These are phyloP conservation scores for Jacaranda copaia DNA, from an alignment of 257 asterid species.

Conservation along the genomic window DNA sequence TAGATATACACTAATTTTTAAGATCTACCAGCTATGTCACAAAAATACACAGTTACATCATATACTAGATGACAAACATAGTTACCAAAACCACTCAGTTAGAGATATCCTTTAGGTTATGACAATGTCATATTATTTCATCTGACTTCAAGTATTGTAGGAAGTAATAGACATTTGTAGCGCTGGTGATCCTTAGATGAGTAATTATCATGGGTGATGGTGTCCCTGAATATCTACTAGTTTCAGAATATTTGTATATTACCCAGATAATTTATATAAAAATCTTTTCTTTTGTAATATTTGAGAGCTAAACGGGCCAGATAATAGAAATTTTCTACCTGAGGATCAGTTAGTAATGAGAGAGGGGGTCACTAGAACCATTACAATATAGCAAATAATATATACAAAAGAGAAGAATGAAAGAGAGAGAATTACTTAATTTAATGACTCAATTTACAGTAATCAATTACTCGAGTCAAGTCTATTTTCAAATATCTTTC, in stretches of 20 bases:
- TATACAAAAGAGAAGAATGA: conserved; percentile 14
- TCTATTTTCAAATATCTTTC: conserved; percentile 8
- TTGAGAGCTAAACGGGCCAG: no score
- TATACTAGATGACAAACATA: neutral
- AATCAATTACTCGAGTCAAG: conserved; percentile 18
- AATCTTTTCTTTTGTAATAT: neutral
- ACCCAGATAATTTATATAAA: neutral
- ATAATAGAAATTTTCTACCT: no score
- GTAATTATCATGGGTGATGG: conserved; percentile 19
- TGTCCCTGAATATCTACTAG: conserved; percentile 18
- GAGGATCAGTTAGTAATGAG: no score
- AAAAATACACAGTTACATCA: no score
- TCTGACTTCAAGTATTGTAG: neutral
- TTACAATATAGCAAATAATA: conserved; percentile 5
- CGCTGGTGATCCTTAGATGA: neutral
- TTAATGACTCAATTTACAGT: conserved; percentile 1
- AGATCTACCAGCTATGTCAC: no score
- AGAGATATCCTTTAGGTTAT: neutral
- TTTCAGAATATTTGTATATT: neutral
- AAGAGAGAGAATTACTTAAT: neutral
- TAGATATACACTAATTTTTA: no score
- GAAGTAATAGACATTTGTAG: neutral
- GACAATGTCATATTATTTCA: conserved; percentile 14
- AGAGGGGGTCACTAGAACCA: neutral
- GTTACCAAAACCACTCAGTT: neutral